Evolutionary conservation across 2,329 filamentous ascomycete species (phyloP).

Genomic region (Trichoderma sp.): DNA sequence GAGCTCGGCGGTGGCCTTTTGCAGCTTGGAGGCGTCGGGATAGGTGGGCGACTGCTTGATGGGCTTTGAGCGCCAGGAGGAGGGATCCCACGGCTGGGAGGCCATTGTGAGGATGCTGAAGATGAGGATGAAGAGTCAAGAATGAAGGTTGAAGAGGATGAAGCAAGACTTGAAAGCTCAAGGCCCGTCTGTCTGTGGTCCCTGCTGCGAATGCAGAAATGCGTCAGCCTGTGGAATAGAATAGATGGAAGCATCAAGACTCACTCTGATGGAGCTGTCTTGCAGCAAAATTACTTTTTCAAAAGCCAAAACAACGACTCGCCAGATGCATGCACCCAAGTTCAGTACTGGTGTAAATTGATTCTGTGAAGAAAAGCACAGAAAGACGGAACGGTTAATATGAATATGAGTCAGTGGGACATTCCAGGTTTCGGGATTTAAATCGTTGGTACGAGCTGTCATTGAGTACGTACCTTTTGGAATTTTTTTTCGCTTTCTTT

Average conservation of each 20-base stretch:
- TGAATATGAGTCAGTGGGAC: conserved; percentile 15
- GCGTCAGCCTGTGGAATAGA: not conserved
- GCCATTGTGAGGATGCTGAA: conserved; percentile 4
- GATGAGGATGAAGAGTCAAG: not conserved
- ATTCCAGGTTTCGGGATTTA: not conserved
- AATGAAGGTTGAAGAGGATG: not conserved
- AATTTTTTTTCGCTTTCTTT: not conserved
- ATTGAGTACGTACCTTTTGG: conserved; percentile 6
- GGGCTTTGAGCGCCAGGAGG: conserved; percentile 75
- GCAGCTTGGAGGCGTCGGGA: conserved; percentile 60
- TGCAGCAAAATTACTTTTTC: not conserved
- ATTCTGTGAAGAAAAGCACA: not conserved
- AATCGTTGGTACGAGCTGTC: not conserved
- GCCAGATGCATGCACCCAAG: not conserved
- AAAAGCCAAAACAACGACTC: not conserved
- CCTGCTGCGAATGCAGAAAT: not conserved
- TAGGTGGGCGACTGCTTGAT: conserved; percentile 77
- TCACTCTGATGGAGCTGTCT: not conserved
- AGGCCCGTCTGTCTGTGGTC: not conserved
- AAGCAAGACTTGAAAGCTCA: not conserved
- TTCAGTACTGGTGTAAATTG: not conserved
- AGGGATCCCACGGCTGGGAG: conserved; percentile 53
- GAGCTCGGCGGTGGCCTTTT: conserved; percentile 64
- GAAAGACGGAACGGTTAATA: not conserved
- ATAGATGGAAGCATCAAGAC: not conserved